Conservation (phyloP, 148 eudicot genomes). For the Agrostemma githago region DNA sequence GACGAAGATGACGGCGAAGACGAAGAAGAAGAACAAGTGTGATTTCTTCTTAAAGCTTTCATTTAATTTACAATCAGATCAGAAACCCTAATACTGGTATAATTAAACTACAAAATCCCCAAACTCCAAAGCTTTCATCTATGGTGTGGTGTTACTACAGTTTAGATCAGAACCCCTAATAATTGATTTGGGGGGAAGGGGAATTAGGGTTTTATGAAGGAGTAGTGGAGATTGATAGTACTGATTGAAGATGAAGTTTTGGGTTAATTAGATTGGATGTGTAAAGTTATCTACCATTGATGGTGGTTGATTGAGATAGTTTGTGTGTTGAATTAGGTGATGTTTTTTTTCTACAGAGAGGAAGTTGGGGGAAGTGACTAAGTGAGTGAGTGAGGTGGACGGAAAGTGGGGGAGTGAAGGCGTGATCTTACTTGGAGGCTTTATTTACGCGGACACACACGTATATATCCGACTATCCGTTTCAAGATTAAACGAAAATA, state of each 20-base stretch:
- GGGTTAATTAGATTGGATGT: too few species aligned
- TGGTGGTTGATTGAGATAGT: background rate
- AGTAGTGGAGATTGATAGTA: too few species aligned
- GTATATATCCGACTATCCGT: too few species aligned
- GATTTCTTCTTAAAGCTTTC: conserved; percentile 75
- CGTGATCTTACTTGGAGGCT: background rate
- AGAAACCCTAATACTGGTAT: conserved; percentile 16
- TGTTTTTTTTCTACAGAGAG: background rate
- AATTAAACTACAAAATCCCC: background rate
- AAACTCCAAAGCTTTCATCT: background rate
- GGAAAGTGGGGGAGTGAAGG: background rate
- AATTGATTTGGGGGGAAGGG: too few species aligned
- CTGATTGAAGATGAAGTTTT: background rate
- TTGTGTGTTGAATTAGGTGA: background rate
- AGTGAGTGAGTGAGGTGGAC: conserved; percentile 8
- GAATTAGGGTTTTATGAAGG: background rate
- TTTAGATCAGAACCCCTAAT: too few species aligned
- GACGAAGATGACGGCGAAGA: conserved; percentile 47
- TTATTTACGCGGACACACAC: too few species aligned
- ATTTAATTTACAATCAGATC: conserved; percentile 34
- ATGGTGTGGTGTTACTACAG: background rate
- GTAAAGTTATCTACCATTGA: background rate
- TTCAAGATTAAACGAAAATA: too few species aligned
- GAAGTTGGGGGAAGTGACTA: background rate
- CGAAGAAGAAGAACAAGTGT: conserved; percentile 57